Percentiles rank a stretch among this genome's conserved stretches.
Evolutionary conservation across 2,329 filamentous ascomycete species (phyloP).

Genomic region (Epichloe bromicola): DNA sequence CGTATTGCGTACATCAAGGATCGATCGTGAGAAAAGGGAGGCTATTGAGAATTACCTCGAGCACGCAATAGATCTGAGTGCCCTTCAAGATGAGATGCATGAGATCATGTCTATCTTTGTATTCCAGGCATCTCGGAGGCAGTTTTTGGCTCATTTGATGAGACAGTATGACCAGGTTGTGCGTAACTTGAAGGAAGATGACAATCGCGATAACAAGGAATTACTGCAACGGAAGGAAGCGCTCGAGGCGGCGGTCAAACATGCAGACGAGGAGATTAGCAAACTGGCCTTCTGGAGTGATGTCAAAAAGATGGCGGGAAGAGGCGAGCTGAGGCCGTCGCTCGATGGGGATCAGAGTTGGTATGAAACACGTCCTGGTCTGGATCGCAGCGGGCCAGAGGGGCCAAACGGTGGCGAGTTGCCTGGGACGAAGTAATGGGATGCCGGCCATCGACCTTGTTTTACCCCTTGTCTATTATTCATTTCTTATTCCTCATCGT

Average conservation of each 20-base stretch:
- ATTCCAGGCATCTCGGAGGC: slow-evolving; percentile 75
- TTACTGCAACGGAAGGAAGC: slow-evolving; percentile 43
- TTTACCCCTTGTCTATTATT: neutral
- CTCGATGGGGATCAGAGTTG: slow-evolving; percentile 25
- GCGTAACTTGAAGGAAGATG: slow-evolving; percentile 24
- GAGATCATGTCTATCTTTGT: slow-evolving; percentile 78
- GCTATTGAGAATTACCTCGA: slow-evolving; percentile 71
- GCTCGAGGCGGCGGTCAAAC: slow-evolving; percentile 59
- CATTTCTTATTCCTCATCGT: neutral
- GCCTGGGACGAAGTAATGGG: neutral
- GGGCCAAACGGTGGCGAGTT: slow-evolving; percentile 18
- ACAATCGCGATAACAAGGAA: slow-evolving; percentile 17
- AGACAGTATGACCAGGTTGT: slow-evolving; percentile 36
- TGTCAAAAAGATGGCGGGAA: slow-evolving; percentile 53
- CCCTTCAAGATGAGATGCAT: slow-evolving; percentile 65
- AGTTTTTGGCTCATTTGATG: slow-evolving; percentile 59
- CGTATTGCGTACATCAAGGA: slow-evolving; percentile 53
- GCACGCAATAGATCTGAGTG: slow-evolving; percentile 62
- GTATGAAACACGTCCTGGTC: slow-evolving; percentile 33
- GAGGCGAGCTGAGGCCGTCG: slow-evolving; percentile 32
- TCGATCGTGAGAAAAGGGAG: slow-evolving; percentile 87
- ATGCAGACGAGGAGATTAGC: slow-evolving; percentile 69
- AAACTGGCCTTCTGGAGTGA: slow-evolving; percentile 83
- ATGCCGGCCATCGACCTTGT: neutral
- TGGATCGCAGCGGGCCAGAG: slow-evolving; percentile 39